Base-by-base conservation (phyloP, 495 filamentous ascomycete species). In the Hyaloscypha finlandica region DNA sequence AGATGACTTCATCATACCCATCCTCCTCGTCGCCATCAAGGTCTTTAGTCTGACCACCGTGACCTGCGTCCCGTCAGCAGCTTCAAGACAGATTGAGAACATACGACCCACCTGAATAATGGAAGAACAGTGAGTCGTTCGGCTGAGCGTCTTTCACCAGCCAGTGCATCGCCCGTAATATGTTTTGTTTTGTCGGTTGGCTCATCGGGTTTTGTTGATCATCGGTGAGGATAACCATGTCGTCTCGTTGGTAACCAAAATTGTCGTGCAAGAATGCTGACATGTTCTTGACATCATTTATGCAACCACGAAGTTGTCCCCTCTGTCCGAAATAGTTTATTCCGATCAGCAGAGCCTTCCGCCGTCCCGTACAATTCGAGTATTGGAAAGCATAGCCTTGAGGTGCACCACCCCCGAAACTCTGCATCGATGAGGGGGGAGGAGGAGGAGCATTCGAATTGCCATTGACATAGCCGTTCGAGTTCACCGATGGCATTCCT, bases 281-380 rank as follows among this genome's bases (percentile, higher is more conserved):
- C 95, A 99, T 96, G 76, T 98, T 98, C 80, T 94, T 91, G 51
- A 97, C 96, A 76, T 99, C 95, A 76, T 98, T 98, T 81, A 98
- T 98, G 76, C 95, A 99, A 60, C 95, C 95, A 58, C 93, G 80
- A 53, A 99, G 81, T 81, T 98, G 92, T 63, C 94, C 94, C 62
- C 90, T 87, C 76, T 98, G 95, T 54, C 89, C 87, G 71, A 97
- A 97, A 78, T 99, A 99, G 80, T 99, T 99, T 82, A 98, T 97
- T 48, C 95, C 95, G 67, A 99, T 96, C 67, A 99, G 78, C 37
- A 99, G 81, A 29, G 95, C 95, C 84, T 97, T 99, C 73, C 93
- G 82, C 72, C 89, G 87, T 25, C 95, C 95, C 4, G 91, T 94
- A 74, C 95, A 99, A 63, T 90, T 88, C 61, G 94, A 97, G 77